Conservation (phyloP, 139 green algal species). For the Tetradesmus lagerheimii region DNA sequence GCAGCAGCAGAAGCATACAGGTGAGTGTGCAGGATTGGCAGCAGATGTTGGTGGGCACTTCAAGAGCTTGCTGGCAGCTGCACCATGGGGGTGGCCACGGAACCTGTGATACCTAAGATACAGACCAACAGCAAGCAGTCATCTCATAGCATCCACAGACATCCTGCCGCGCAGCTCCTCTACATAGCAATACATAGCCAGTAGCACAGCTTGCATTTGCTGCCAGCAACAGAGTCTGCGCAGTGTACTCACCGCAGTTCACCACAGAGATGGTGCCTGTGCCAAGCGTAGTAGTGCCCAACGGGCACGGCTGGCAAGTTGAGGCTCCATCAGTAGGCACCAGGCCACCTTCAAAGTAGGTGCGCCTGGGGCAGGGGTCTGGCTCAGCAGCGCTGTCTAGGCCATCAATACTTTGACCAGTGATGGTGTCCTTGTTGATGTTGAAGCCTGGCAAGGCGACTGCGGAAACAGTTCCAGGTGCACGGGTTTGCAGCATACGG, state of each 20-base stretch:
- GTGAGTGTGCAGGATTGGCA: no score
- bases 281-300: background rate
- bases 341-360: background rate
- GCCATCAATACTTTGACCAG: background rate
- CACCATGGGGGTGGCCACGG: no score
- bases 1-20: no score
- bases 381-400: background rate
- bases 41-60: no score
- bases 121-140: no score
- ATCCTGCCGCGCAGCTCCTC: no score
- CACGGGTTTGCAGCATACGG: no score
- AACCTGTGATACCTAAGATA: no score
- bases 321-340: background rate
- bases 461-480: background rate
- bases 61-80: no score
- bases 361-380: background rate
- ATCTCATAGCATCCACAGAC: no score
- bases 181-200: no score
- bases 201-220: no score
- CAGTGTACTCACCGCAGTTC: background rate
- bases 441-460: background rate
- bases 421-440: background rate
- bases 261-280: background rate
- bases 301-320: background rate
- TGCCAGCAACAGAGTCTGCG: background rate